phyloP scores from a whole-genome alignment of 2,329 filamentous ascomycete species.

The Teratosphaeria destructans region DNA sequence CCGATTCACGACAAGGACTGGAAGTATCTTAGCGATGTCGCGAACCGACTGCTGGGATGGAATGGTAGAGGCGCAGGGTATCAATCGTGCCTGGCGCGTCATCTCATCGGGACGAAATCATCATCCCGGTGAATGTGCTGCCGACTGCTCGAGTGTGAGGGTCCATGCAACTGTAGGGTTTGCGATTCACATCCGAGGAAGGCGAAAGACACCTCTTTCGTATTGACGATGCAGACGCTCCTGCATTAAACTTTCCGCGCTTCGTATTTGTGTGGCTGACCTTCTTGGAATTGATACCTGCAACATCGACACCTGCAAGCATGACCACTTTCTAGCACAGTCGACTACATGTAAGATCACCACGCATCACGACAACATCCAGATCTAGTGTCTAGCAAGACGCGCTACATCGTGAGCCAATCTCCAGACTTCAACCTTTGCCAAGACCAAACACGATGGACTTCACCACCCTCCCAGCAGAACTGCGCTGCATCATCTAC shows the following conservation, averaged over 20 bases:
- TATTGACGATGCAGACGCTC: background rate
- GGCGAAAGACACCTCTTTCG: background rate
- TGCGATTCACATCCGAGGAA: background rate
- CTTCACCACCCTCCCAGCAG: background rate
- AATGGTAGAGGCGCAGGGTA: slow-evolving; percentile 9
- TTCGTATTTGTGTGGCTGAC: background rate
- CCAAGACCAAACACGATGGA: background rate
- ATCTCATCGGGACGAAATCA: background rate
- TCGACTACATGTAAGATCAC: background rate
- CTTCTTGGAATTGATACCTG: background rate
- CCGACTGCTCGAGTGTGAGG: background rate
- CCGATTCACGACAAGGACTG: slow-evolving; percentile 2
- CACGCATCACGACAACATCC: background rate
- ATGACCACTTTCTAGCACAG: background rate
- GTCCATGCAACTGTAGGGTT: background rate
- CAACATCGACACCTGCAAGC: background rate
- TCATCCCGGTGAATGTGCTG: background rate
- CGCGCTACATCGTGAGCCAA: background rate
- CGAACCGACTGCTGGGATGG: slow-evolving; percentile 17
- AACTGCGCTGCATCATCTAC: background rate
- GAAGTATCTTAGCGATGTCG: slow-evolving; percentile 13
- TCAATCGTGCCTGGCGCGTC: background rate
- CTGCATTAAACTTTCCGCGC: background rate
- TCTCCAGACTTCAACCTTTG: background rate
- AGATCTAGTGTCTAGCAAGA: background rate